phyloP scores from a whole-genome alignment of 2,329 filamentous ascomycete species.

The Aspergillus novofumigatus region DNA sequence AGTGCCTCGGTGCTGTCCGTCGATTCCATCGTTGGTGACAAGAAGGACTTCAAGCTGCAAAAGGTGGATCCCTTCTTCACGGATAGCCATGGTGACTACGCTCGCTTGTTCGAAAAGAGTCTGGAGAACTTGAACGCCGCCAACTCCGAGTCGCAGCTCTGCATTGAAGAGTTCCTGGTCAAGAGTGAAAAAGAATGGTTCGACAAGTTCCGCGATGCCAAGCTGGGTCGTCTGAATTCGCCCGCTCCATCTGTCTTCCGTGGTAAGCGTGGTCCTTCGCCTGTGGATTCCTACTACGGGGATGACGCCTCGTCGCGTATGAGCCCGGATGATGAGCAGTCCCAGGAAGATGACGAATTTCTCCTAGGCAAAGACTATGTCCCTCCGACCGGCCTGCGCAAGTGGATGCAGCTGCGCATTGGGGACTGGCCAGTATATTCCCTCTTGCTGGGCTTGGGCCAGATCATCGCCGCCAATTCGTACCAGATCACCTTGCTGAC shows the following conservation, averaged over 20 bases:
- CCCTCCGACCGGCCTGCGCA: conserved; percentile 52
- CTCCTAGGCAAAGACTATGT: conserved; percentile 52
- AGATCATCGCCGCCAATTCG: conserved; percentile 61
- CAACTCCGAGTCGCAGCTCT: conserved; percentile 55
- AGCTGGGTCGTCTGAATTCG: conserved; percentile 48
- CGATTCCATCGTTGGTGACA: conserved; percentile 55
- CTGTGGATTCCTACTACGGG: conserved; percentile 37
- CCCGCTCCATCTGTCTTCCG: conserved; percentile 27
- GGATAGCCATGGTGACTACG: conserved; percentile 58
- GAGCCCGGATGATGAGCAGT: conserved; percentile 29
- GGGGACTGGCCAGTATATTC: conserved; percentile 62
- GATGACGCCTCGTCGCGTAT: conserved; percentile 28
- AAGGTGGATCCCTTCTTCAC: conserved; percentile 65
- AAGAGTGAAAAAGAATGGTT: conserved; percentile 66
- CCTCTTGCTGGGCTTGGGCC: conserved; percentile 57
- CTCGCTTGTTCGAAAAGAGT: conserved; percentile 53
- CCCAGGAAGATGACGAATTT: conserved; percentile 48
- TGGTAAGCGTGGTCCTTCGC: conserved; percentile 28
- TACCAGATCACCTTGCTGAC: conserved; percentile 66
- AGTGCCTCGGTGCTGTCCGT: conserved; percentile 50
- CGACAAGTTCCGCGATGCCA: conserved; percentile 52
- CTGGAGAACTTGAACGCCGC: conserved; percentile 51
- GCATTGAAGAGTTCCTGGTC: conserved; percentile 62
- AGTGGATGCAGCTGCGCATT: conserved; percentile 51
- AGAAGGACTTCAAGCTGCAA: conserved; percentile 58